phyloP scores from a whole-genome alignment of 75 land plant genomes.

The Selaginella moellendorffii region DNA sequence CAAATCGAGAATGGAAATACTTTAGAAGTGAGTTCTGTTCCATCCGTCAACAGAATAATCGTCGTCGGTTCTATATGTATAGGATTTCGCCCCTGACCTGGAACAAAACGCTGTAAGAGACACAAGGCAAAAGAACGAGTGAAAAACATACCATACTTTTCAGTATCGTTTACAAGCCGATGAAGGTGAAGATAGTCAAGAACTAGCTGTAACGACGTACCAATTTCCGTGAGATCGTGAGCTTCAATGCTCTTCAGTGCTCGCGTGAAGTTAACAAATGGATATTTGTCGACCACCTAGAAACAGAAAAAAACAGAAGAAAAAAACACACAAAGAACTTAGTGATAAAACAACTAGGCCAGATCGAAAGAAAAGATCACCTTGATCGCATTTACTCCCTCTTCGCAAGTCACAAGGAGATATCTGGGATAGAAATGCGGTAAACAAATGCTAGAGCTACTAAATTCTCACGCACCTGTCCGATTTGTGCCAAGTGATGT shows the following conservation, averaged over 20 bases:
- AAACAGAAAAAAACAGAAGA: not conserved
- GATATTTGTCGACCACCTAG: conserved; percentile 26
- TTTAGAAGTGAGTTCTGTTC: conserved; percentile 23
- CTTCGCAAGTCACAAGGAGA: conserved; percentile 26
- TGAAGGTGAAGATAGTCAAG: conserved; percentile 21
- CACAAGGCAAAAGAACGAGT: not conserved
- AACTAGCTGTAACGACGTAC: conserved; percentile 15
- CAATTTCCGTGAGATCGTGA: conserved; percentile 20
- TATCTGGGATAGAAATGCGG: conserved; percentile 14
- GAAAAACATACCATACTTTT: conserved; percentile 18
- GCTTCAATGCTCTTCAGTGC: conserved; percentile 26
- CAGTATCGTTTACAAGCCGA: conserved; percentile 17
- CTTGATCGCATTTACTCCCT: conserved; percentile 19
- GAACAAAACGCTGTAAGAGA: conserved; percentile 2
- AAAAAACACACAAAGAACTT: conserved; percentile 2
- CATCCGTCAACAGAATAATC: conserved; percentile 23
- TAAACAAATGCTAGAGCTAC: not conserved
- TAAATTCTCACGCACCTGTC: conserved; percentile 13
- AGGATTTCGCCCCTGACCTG: conserved; percentile 28
- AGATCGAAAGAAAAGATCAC: conserved; percentile 6
- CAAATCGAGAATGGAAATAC: conserved; percentile 9
- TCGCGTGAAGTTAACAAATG: conserved; percentile 25
- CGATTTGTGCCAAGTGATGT: conserved; percentile 16
- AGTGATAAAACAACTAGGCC: conserved; percentile 6
- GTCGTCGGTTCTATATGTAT: conserved; percentile 18